Evolutionary conservation across 345 rosid species (phyloP).

Genomic region (Erysimum cheiranthoides): DNA sequence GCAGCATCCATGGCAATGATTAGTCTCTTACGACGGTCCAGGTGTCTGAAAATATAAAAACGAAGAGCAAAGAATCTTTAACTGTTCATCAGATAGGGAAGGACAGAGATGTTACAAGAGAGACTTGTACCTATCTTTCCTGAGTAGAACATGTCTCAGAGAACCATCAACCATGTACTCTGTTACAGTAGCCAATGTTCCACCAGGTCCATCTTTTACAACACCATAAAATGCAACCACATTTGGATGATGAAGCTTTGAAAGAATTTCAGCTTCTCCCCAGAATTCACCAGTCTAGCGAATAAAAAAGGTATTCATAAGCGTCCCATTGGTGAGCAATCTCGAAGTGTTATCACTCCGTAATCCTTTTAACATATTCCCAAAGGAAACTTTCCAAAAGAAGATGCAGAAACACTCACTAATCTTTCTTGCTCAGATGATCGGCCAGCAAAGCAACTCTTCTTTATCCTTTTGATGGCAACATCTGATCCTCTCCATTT

Average conservation of each 20-base stretch:
- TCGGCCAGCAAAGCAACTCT: conserved; percentile 90
- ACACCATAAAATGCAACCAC: conserved; percentile 99
- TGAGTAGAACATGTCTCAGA: conserved; percentile 87
- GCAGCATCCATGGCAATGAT: conserved; percentile 99
- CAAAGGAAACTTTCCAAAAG: neutral
- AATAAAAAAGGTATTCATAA: conserved; percentile 10
- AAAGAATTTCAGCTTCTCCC: conserved; percentile 98
- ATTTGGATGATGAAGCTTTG: conserved; percentile 98
- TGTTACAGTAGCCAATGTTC: conserved; percentile 91
- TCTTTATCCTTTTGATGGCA: conserved; percentile 93
- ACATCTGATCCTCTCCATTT: conserved; percentile 99
- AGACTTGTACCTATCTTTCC: conserved; percentile 78
- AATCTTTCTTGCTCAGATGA: conserved; percentile 96
- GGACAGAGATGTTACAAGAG: conserved; percentile 7
- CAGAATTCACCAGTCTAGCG: conserved; percentile 87
- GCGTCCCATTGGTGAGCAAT: neutral
- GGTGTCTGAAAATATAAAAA: conserved; percentile 58
- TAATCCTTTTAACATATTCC: conserved; percentile 16
- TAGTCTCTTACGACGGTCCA: conserved; percentile 91
- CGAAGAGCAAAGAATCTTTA: conserved; percentile 21
- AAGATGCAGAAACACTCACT: conserved; percentile 55
- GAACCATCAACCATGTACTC: conserved; percentile 99
- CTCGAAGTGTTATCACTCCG: neutral
- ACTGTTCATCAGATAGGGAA: conserved; percentile 6
- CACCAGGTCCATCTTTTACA: conserved; percentile 96